These are phyloP conservation scores for Camelina hispida DNA, from an alignment of 345 rosid genomes.

Conservation along the genomic window DNA sequence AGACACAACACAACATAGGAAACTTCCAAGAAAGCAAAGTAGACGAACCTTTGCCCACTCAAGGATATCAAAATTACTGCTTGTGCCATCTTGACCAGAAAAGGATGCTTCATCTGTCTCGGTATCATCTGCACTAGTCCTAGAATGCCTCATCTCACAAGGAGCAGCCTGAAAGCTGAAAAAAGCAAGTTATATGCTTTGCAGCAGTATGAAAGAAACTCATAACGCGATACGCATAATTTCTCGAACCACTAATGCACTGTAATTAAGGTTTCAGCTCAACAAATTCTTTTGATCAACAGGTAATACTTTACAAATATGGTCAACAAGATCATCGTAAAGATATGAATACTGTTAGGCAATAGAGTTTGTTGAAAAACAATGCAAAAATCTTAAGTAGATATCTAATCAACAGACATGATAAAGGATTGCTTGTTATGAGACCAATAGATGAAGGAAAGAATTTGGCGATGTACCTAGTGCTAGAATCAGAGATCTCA, in stretches of 20 bases:
- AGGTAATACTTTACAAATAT: neutral
- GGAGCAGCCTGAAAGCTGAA: constrained; percentile 85
- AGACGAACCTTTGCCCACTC: constrained; percentile 91
- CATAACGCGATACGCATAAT: neutral
- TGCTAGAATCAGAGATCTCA: constrained; percentile 81
- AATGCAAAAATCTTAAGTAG: neutral
- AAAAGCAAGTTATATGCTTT: constrained; percentile 26
- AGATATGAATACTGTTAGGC: constrained; percentile 4
- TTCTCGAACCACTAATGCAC: neutral
- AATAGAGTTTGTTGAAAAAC: neutral
- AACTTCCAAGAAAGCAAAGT: constrained; percentile 25
- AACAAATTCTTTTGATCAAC: constrained; percentile 3
- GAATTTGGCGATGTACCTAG: constrained; percentile 56
- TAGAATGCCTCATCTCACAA: constrained; percentile 63
- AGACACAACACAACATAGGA: constrained; percentile 26
- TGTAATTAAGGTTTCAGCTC: constrained; percentile 6
- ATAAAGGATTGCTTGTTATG: constrained; percentile 4
- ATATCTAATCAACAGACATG: neutral
- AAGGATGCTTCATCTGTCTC: constrained; percentile 83
- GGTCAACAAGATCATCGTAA: constrained; percentile 5
- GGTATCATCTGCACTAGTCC: constrained; percentile 69
- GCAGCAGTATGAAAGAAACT: neutral
- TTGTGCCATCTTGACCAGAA: constrained; percentile 86
- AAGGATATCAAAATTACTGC: constrained; percentile 70
- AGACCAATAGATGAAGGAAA: constrained; percentile 12